A percentile compares a stretch with the other conserved stretches of the same genome.
Evolutionary conservation across 148 eudicot genomes (phyloP).

Genomic region (Beta vulgaris): DNA sequence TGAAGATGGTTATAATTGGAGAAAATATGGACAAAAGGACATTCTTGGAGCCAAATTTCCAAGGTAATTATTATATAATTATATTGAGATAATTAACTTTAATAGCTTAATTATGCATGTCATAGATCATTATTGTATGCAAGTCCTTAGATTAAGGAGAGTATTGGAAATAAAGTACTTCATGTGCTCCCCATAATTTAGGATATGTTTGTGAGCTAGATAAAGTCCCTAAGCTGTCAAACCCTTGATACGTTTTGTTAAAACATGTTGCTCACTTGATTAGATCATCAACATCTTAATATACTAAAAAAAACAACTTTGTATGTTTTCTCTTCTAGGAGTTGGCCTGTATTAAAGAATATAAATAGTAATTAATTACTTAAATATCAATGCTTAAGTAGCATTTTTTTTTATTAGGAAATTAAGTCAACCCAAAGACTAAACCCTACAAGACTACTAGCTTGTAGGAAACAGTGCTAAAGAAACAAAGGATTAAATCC

Average conservation of each 20-base stretch:
- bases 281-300: too few relatives aligned
- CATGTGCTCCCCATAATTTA: neutral
- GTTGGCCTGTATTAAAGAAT: too few relatives aligned
- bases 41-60: conserved; percentile 39
- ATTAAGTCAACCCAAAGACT: too few relatives aligned
- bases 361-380: too few relatives aligned
- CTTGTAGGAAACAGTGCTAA: too few relatives aligned
- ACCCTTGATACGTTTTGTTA: neutral
- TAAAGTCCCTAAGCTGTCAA: neutral
- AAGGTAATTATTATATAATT: conserved; percentile 21
- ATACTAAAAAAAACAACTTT: too few relatives aligned
- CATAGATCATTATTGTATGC: neutral
- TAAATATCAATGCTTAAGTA: too few relatives aligned
- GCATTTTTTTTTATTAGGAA: too few relatives aligned
- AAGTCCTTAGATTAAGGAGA: neutral
- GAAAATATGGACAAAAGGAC: conserved; percentile 54
- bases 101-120: neutral
- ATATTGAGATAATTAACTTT: neutral
- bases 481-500: too few relatives aligned
- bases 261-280: neutral
- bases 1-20: conserved; percentile 49
- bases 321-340: too few relatives aligned
- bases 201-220: neutral
- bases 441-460: too few relatives aligned
- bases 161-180: neutral